Evolutionary conservation across 371 early-diverging fungal species (phyloP).

Genomic region (Lichtheimia ramosa): DNA sequence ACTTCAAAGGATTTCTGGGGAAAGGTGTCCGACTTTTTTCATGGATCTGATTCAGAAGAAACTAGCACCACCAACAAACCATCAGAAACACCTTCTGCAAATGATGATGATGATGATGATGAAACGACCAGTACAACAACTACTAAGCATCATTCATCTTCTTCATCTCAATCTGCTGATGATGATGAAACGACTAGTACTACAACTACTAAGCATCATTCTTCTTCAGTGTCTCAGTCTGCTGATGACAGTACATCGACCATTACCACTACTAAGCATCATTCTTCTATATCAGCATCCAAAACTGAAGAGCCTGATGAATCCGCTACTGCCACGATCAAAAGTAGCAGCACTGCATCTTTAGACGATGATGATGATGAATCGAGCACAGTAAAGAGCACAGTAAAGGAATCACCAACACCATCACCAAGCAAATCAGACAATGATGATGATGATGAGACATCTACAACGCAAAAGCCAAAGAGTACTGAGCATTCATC

Average conservation of each 20-base stretch:
- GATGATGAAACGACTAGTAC: neutral
- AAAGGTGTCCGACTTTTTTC: conserved; percentile 8
- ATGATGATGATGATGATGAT: neutral
- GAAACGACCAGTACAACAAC: neutral
- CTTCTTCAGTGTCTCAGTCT: neutral
- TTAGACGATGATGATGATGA: conserved; percentile 8
- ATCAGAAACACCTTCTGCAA: neutral
- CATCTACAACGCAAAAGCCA: neutral
- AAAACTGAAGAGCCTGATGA: neutral
- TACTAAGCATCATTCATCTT: neutral
- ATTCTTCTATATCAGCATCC: neutral
- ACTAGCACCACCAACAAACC: neutral
- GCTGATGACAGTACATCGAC: neutral
- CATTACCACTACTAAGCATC: neutral
- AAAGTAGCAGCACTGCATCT: neutral
- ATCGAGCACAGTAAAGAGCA: too few relatives aligned
- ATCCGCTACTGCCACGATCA: neutral
- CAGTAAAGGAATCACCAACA: too few relatives aligned
- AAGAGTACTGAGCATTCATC: neutral
- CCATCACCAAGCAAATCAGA: too few relatives aligned
- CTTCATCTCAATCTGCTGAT: too few relatives aligned
- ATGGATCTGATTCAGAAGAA: conserved; percentile 4
- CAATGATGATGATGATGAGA: neutral
- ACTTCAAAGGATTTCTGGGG: conserved; percentile 13
- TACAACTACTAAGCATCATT: neutral